These are phyloP conservation scores for Gossypium schwendimanii DNA, from an alignment of 441 rosid genomes.

Conservation along the genomic window DNA sequence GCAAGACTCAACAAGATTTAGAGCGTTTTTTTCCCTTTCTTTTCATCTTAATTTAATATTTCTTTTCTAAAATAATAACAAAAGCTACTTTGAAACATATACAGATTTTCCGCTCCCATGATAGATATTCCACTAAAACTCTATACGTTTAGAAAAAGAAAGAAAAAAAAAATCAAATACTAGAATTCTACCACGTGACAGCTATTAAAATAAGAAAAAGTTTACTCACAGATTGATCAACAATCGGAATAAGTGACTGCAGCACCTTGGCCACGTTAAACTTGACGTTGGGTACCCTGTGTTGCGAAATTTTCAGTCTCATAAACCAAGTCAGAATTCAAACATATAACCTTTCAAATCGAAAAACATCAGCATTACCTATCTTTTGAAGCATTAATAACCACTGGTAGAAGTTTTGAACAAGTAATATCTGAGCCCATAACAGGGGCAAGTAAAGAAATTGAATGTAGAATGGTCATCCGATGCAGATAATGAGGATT, in stretches of 20 bases:
- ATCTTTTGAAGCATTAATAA: conserved; percentile 72
- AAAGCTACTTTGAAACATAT: background rate
- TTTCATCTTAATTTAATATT: background rate
- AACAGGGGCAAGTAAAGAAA: conserved; percentile 85
- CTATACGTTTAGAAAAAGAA: background rate
- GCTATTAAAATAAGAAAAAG: background rate
- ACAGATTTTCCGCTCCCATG: background rate
- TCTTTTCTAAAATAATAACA: background rate
- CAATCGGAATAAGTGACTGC: conserved; percentile 80
- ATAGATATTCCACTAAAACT: background rate
- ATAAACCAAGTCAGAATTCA: background rate
- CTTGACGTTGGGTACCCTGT: conserved; percentile 92
- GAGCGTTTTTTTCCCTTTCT: background rate
- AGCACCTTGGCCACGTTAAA: conserved; percentile 90
- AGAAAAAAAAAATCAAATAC: background rate
- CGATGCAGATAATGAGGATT: conserved; percentile 85
- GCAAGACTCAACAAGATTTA: background rate
- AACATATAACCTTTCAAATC: conserved; percentile 1
- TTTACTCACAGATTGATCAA: conserved; percentile 76
- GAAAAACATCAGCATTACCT: conserved; percentile 35
- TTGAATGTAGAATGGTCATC: conserved; percentile 77
- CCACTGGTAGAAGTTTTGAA: conserved; percentile 73
- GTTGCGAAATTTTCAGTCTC: conserved; percentile 15
- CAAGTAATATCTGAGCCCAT: conserved; percentile 86
- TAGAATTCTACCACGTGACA: background rate